Percentiles rank a stretch among this genome's conserved stretches.
phyloP scores from a whole-genome alignment of 345 rosid genomes.

The Populus alba region DNA sequence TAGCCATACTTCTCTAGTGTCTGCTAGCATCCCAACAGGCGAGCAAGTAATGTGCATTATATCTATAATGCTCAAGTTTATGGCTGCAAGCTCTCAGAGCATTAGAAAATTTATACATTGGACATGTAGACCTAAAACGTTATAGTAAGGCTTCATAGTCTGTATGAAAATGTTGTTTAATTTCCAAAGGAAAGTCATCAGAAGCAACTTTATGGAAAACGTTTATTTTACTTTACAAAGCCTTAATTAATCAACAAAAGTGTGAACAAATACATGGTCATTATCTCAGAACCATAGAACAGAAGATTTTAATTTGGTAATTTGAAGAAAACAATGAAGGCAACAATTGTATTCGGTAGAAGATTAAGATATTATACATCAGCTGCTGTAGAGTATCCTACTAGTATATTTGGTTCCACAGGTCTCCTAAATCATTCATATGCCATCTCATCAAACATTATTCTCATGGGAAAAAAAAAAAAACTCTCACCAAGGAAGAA shows the following conservation, averaged over 20 bases:
- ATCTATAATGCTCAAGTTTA: too few species aligned
- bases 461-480: too few species aligned
- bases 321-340: too few species aligned
- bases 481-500: too few species aligned
- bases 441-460: neutral
- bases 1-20: neutral
- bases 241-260: neutral
- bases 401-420: neutral
- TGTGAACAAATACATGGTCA: neutral
- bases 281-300: too few species aligned
- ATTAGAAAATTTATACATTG: too few species aligned
- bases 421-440: neutral
- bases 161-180: neutral
- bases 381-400: neutral
- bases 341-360: too few species aligned
- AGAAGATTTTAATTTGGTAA: too few species aligned
- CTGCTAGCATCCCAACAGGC: neutral
- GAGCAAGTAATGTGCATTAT: neutral
- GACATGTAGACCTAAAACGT: too few species aligned
- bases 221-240: neutral
- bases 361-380: too few species aligned
- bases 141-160: too few species aligned
- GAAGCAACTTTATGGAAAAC: neutral
- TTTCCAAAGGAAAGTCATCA: neutral
- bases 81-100: too few species aligned